Conservation (phyloP, 805 yeast species). For the Alloascoidea africana region DNA sequence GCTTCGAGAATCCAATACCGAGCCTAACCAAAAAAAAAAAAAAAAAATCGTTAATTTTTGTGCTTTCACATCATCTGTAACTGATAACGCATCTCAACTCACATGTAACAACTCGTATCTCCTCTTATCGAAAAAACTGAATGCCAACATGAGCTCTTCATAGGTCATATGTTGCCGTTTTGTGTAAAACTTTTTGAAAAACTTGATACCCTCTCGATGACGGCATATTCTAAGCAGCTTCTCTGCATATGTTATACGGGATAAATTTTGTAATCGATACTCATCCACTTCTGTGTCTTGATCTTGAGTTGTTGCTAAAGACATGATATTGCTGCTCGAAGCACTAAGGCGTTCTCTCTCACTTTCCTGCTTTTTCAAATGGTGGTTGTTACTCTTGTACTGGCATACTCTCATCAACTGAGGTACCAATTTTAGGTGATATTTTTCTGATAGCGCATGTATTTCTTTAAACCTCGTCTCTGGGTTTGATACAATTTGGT, state of each 20-base stretch:
- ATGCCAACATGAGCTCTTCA: background rate
- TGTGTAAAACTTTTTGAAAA: background rate
- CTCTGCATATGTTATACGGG: background rate
- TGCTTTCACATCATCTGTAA: too few relatives aligned
- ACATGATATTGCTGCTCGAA: too few relatives aligned
- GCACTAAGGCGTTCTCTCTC: too few relatives aligned
- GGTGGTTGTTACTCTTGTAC: background rate
- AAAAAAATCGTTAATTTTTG: too few relatives aligned
- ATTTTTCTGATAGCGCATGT: background rate
- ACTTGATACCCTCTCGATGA: background rate
- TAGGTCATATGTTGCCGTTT: background rate
- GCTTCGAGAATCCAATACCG: background rate
- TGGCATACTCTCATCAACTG: background rate
- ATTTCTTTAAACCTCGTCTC: background rate
- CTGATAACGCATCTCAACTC: too few relatives aligned
- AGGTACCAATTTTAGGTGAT: background rate
- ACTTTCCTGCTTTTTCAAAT: too few relatives aligned
- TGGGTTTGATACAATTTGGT: background rate
- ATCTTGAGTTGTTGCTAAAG: too few relatives aligned
- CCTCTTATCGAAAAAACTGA: background rate
- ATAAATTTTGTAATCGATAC: background rate
- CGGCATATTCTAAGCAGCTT: background rate
- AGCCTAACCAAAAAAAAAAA: background rate
- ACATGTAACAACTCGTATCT: background rate
- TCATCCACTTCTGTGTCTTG: background rate